A percentile compares a stretch with the other conserved stretches of the same genome.
Evolutionary conservation across 441 rosid species (phyloP).

Genomic region (Hura crepitans): DNA sequence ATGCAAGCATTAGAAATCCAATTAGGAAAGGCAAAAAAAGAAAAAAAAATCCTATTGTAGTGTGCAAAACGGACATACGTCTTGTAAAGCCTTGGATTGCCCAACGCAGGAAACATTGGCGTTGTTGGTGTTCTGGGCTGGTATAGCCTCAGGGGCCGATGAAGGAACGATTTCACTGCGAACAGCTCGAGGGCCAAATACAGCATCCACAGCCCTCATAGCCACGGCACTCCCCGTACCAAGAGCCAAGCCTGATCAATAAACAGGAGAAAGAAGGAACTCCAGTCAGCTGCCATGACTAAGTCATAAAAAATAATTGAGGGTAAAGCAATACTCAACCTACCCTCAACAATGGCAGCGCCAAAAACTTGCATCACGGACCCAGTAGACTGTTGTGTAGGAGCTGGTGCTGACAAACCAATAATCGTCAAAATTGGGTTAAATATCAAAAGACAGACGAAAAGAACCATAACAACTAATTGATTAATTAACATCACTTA

Average conservation of each 20-base stretch:
- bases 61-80: conserved; percentile 31
- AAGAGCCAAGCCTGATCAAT: conserved; percentile 60
- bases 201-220: conserved; percentile 76
- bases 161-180: conserved; percentile 53
- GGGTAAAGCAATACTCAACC: background rate
- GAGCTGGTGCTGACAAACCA: too few relatives aligned
- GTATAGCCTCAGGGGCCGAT: conserved; percentile 27
- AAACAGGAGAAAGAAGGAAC: background rate
- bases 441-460: too few relatives aligned
- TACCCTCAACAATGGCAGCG: conserved; percentile 31
- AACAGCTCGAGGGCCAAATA: conserved; percentile 71
- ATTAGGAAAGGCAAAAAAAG: background rate
- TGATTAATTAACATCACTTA: too few relatives aligned
- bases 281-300: background rate
- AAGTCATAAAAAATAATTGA: background rate
- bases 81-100: conserved; percentile 79
- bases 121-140: conserved; percentile 35
- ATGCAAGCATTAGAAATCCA: background rate
- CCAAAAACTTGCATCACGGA: conserved; percentile 24
- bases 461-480: too few relatives aligned
- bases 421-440: too few relatives aligned
- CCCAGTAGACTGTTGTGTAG: background rate
- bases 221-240: conserved; percentile 80
- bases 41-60: background rate
- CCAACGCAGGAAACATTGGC: conserved; percentile 45